phyloP scores from a whole-genome alignment of 2,329 filamentous ascomycete species.

The Didymella sp. region DNA sequence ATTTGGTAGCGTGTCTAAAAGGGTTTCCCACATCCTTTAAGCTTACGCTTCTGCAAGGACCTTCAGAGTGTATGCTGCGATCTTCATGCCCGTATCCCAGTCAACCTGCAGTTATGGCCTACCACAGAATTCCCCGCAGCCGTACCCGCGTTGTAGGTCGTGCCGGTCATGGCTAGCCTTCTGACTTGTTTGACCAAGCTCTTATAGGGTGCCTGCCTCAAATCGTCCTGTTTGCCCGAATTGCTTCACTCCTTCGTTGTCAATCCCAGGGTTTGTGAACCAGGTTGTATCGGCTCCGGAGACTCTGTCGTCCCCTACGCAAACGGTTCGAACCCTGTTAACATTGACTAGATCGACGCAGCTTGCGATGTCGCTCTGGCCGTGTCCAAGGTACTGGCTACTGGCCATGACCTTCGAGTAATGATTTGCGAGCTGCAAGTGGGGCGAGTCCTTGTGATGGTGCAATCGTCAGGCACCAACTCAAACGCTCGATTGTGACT shows the following conservation, averaged over 20 bases:
- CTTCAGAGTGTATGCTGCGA: too few relatives aligned
- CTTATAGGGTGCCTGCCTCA: background rate
- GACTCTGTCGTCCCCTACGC: background rate
- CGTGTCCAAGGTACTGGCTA: background rate
- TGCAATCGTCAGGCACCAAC: conserved; percentile 20
- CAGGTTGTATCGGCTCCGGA: background rate
- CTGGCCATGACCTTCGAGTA: background rate
- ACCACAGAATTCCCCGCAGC: background rate
- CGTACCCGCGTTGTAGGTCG: background rate
- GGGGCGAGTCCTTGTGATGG: conserved; percentile 12
- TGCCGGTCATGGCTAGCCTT: background rate
- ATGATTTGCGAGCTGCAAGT: conserved; percentile 3
- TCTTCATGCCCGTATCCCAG: too few relatives aligned
- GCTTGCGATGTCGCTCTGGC: background rate
- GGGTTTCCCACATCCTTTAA: background rate
- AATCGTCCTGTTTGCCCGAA: background rate
- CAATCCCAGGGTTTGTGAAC: background rate
- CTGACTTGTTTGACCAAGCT: background rate
- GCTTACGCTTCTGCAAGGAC: background rate
- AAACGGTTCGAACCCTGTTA: background rate
- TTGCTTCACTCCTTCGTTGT: background rate
- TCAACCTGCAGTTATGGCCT: too few relatives aligned
- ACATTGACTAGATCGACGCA: background rate
- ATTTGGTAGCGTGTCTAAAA: background rate
- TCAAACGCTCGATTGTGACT: conserved; percentile 33